A percentile compares a stretch with the other conserved stretches of the same genome.
phyloP scores from a whole-genome alignment of 2,329 filamentous ascomycete genomes.

The Verticillium alfalfae region DNA sequence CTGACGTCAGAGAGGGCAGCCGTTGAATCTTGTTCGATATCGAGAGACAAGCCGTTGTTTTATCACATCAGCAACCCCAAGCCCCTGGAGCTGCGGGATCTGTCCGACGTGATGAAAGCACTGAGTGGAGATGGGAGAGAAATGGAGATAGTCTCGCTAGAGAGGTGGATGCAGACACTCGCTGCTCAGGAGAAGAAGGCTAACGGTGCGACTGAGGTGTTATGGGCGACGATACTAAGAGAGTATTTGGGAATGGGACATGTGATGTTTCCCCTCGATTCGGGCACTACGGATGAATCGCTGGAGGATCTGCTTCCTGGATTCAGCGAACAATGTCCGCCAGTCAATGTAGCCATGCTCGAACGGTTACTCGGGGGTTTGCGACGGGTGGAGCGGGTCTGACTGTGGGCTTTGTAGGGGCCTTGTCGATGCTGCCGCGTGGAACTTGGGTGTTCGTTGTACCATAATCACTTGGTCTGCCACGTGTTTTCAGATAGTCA shows the following conservation, averaged over 20 bases:
- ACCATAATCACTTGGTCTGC: too few species aligned
- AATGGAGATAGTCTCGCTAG: constrained; percentile 10
- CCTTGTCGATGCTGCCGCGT: too few species aligned
- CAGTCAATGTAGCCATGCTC: constrained; percentile 13
- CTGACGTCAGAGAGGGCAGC: constrained; percentile 11
- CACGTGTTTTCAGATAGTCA: too few species aligned
- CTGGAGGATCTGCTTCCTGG: constrained; percentile 13
- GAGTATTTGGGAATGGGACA: constrained; percentile 15
- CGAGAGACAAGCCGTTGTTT: constrained; percentile 10
- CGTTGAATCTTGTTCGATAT: background rate
- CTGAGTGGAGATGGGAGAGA: constrained; percentile 9
- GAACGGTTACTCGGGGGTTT: constrained; percentile 1
- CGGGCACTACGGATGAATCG: constrained; percentile 10
- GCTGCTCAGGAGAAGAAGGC: constrained; percentile 8
- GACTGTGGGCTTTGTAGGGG: background rate
- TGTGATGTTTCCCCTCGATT: constrained; percentile 18
- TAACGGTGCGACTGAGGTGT: constrained; percentile 10
- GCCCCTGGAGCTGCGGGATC: constrained; percentile 14
- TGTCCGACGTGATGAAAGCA: constrained; percentile 13
- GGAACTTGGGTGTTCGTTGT: too few species aligned
- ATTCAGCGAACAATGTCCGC: constrained; percentile 11
- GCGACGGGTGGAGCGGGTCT: background rate
- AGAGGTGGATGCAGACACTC: constrained; percentile 10
- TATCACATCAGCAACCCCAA: constrained; percentile 16
- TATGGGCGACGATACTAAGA: constrained; percentile 13